Base-by-base conservation (phyloP, 495 filamentous ascomycete genomes). In the Podospora bellae-mahoneyi region DNA sequence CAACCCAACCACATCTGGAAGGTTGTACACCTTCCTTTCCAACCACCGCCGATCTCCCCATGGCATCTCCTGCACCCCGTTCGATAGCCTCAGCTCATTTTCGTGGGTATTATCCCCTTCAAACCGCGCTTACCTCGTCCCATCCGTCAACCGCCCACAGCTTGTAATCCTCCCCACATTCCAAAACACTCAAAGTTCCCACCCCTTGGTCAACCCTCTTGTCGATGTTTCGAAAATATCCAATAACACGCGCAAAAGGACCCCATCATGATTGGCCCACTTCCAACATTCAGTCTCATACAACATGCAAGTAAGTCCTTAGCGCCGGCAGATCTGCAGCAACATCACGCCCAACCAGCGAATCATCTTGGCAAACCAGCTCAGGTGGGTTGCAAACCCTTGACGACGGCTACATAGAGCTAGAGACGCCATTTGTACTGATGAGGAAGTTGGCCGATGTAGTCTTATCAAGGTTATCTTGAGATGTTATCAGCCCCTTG, bases 271-370 rank as follows among this genome's bases (percentile, higher is more conserved):
- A 58, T 20, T 58, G 56, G 56, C 19, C 23, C 19, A 20, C 56
- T 58, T 58, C 23, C 27, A 20, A 61, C 27, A 26, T 15, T n/a
- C 15, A 18, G 55, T 57, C 55, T 57, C 6, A 39, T 39, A 10
- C 34, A 39, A 39, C 39, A 48, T 48, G 39, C 39, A 13, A 48
- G 1, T 48, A 10, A 48, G 39, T 48, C 27, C 59, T 16, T 61
- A 61, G 59, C 59, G 59, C 59, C 59, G 59, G 59, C 59, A 61
- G 59, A 61, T 61, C 59, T 61, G 59, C 59, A 61, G 39, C 9
- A 48, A 16, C 5, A 48, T 18, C 39, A 48, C 39, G 39, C 39
- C 15, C 39, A 48, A 10, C 39, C 39, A 48, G 39, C 39, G 39
- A 48, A 48, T 48, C 39, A 48, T 48, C 39, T 48, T 48, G 39